phyloP scores from a whole-genome alignment of 2,329 filamentous ascomycete genomes.

The Stromatinia cepivora region DNA sequence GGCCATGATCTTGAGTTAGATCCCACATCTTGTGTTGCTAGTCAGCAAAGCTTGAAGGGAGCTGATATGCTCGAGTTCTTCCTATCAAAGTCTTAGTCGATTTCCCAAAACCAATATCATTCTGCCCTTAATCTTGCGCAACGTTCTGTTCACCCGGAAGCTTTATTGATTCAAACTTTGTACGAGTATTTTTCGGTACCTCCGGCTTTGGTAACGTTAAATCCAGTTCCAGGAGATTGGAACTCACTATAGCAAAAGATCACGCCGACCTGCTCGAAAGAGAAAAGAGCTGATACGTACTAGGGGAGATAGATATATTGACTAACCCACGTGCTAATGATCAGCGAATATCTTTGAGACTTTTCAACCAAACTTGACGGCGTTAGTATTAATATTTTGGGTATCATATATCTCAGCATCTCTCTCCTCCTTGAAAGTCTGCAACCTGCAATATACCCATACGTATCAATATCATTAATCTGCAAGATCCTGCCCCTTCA shows the following conservation, averaged over 20 bases:
- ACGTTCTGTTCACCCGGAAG: constrained; percentile 28
- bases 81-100: constrained; percentile 22
- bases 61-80: constrained; percentile 27
- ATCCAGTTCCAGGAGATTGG: constrained; percentile 30
- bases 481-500: constrained; percentile 18
- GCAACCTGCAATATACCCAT: constrained; percentile 15
- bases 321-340: constrained; percentile 24
- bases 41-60: constrained; percentile 31
- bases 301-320: constrained; percentile 19
- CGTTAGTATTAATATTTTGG: constrained; percentile 23
- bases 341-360: constrained; percentile 20
- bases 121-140: constrained; percentile 23
- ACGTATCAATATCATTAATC: constrained; percentile 15
- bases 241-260: constrained; percentile 29
- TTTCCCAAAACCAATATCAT: constrained; percentile 10
- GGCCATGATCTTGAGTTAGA: constrained; percentile 21
- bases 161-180: constrained; percentile 30
- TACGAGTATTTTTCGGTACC: constrained; percentile 30
- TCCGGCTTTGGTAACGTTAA: constrained; percentile 31
- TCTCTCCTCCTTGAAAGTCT: constrained; percentile 1
- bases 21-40: constrained; percentile 26
- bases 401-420: constrained; percentile 26
- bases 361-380: constrained; percentile 20
- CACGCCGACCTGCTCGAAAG: constrained; percentile 24
- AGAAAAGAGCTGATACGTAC: constrained; percentile 26